A percentile compares a stretch with the other conserved stretches of the same genome.
phyloP scores from a whole-genome alignment of 2,329 filamentous ascomycete genomes.

The Calonectria pseudoturangicola region DNA sequence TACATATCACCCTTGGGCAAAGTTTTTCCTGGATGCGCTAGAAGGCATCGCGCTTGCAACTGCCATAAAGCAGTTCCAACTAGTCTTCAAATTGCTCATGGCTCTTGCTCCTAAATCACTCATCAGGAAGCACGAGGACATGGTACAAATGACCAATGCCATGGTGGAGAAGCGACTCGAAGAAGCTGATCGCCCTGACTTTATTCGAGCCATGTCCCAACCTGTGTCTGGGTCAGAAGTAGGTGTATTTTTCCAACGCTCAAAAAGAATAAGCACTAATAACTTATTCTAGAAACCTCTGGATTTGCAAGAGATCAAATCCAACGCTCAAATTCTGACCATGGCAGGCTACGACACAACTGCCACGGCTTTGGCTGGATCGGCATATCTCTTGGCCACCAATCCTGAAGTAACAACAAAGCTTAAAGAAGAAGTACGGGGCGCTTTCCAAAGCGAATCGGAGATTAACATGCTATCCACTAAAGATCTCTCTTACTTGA shows the following conservation, averaged over 20 bases:
- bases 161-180: constrained; percentile 16
- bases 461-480: constrained; percentile 8
- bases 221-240: constrained; percentile 10
- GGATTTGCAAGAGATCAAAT: constrained; percentile 2
- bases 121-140: constrained; percentile 14
- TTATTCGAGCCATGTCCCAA: constrained; percentile 16
- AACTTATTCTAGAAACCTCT: neutral
- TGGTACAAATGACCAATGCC: constrained; percentile 12
- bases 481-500: neutral
- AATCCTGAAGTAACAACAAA: neutral
- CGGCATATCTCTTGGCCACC: constrained; percentile 5
- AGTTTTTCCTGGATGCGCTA: constrained; percentile 8
- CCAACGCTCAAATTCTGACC: constrained; percentile 1
- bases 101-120: constrained; percentile 15
- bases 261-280: too few relatives aligned
- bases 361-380: neutral
- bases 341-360: constrained; percentile 17
- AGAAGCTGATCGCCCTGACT: constrained; percentile 12
- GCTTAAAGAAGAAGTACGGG: neutral
- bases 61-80: constrained; percentile 3
- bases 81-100: constrained; percentile 7
- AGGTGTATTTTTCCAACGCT: too few relatives aligned
- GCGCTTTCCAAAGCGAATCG: neutral
- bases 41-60: constrained; percentile 3
- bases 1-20: constrained; percentile 15